Percentiles rank a stretch among this genome's conserved stretches.
Evolutionary conservation across 2,329 filamentous ascomycete genomes (phyloP).

Genomic region (Pseudonectria buxi): DNA sequence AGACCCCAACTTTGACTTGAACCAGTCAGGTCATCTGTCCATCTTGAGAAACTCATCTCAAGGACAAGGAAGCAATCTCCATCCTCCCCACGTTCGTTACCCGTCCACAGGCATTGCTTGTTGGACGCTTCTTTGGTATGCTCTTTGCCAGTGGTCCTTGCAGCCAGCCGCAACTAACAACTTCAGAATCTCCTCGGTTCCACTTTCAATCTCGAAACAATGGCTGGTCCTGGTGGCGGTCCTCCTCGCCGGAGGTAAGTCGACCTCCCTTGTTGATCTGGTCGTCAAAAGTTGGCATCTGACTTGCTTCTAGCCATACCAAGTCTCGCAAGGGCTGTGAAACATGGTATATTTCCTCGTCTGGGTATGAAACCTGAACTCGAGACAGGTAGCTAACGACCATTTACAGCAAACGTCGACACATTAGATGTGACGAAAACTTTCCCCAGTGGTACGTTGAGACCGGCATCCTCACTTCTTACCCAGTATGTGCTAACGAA

Average conservation of each 20-base stretch:
- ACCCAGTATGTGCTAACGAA: slow-evolving; percentile 5
- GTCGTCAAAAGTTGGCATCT: too few species aligned
- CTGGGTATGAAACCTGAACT: not conserved
- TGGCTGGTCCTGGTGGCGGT: slow-evolving; percentile 93
- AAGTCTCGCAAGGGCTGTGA: slow-evolving; percentile 98
- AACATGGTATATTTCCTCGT: slow-evolving; percentile 57
- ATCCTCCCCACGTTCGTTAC: slow-evolving; percentile 33
- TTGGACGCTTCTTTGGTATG: slow-evolving; percentile 26
- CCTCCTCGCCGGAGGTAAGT: slow-evolving; percentile 70
- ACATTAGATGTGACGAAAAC: slow-evolving; percentile 96
- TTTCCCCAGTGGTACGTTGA: slow-evolving; percentile 85
- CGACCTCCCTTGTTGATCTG: too few species aligned
- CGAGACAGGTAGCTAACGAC: slow-evolving; percentile 17
- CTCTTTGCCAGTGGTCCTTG: slow-evolving; percentile 3
- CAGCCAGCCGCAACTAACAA: slow-evolving; percentile 9
- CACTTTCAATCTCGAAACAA: slow-evolving; percentile 39
- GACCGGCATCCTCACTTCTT: not conserved
- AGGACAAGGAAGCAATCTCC: slow-evolving; percentile 4
- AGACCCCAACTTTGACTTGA: too few species aligned
- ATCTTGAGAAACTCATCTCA: too few species aligned
- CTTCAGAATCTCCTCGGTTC: slow-evolving; percentile 22
- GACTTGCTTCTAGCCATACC: slow-evolving; percentile 64
- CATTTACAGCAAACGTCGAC: slow-evolving; percentile 66
- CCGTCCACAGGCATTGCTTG: slow-evolving; percentile 22
- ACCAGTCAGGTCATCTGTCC: too few species aligned